Percentiles rank a stretch among this genome's conserved stretches.
Evolutionary conservation across 441 rosid species (phyloP).

Genomic region (Jatropha multifida): DNA sequence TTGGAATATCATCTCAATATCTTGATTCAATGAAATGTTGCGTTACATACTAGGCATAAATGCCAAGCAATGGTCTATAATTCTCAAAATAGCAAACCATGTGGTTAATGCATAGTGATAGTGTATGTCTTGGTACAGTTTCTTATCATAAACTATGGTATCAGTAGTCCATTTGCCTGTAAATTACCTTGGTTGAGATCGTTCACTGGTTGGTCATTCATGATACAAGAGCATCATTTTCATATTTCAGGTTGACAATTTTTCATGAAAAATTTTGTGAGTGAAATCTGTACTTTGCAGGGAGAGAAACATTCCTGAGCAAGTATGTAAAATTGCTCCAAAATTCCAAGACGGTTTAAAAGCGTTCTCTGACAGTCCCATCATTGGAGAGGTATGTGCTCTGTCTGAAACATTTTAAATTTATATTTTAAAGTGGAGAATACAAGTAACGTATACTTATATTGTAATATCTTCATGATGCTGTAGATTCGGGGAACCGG

Average conservation of each 20-base stretch:
- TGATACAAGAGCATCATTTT: not conserved
- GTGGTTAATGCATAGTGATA: no score
- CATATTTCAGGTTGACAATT: not conserved
- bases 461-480: constrained; percentile 13
- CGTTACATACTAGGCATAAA: not conserved
- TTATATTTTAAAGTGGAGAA: not conserved
- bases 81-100: constrained; percentile 1
- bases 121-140: not conserved
- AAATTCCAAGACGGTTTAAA: constrained; percentile 87
- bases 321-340: constrained; percentile 54
- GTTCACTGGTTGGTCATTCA: not conserved
- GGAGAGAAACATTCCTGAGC: constrained; percentile 70
- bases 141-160: not conserved
- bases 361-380: constrained; percentile 76
- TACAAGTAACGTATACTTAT: not conserved
- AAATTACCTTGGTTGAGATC: not conserved
- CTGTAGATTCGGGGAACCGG: constrained; percentile 90
- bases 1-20: not conserved
- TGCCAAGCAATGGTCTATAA: not conserved
- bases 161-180: not conserved
- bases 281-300: constrained; percentile 35
- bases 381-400: constrained; percentile 76
- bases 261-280: not conserved
- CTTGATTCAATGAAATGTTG: not conserved
- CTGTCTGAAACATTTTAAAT: constrained; percentile 2